Evolutionary conservation across 306 rosid species (phyloP).

Genomic region (Purshia tridentata): DNA sequence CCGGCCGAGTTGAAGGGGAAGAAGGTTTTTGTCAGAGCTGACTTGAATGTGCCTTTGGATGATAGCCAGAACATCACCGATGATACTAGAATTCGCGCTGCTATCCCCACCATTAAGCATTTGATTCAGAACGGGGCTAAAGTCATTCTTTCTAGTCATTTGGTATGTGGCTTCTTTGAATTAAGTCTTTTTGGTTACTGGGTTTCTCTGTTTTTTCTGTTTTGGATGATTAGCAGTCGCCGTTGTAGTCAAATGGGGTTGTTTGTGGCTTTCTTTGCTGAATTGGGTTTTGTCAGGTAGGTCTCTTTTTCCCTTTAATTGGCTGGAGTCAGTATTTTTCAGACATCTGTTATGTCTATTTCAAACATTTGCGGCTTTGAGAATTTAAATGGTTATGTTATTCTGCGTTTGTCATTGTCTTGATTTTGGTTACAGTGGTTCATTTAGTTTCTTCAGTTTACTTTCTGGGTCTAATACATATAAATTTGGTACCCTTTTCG

Average conservation of each 20-base stretch:
- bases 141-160: conserved; percentile 89
- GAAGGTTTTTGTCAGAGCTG: conserved; percentile 88
- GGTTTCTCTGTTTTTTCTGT: neutral
- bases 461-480: neutral
- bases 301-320: neutral
- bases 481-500: neutral
- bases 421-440: neutral
- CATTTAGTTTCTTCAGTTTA: neutral
- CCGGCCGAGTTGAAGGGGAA: conserved; percentile 78
- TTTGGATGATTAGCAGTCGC: neutral
- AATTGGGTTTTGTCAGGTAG: neutral
- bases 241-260: neutral
- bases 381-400: neutral
- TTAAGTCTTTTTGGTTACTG: neutral
- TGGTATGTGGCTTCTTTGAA: conserved; percentile 46
- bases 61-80: conserved; percentile 90
- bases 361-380: neutral
- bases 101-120: conserved; percentile 87
- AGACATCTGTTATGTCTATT: neutral
- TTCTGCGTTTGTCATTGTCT: neutral
- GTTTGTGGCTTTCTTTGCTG: neutral
- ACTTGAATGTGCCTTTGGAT: conserved; percentile 88
- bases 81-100: conserved; percentile 93
- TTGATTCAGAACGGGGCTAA: conserved; percentile 83
- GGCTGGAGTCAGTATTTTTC: neutral